Evolutionary conservation across 164 flowering plant species (phyloP).

Genomic region (Chimonanthus salicifolius): DNA sequence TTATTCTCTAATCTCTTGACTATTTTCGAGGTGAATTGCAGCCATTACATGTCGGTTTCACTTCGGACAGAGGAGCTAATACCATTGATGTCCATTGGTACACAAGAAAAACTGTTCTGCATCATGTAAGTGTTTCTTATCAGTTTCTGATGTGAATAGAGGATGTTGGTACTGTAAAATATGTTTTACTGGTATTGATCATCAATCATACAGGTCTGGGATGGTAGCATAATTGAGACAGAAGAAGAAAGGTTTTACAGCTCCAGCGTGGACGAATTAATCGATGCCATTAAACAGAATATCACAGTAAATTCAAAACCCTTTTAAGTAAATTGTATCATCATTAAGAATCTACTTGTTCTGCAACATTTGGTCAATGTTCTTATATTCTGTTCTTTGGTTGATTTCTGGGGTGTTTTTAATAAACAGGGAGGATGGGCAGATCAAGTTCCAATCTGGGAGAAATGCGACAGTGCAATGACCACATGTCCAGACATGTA

Average conservation of each 20-base stretch:
- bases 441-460: conserved; percentile 58
- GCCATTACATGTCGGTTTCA: conserved; percentile 85
- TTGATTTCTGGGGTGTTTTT: neutral
- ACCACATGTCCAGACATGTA: conserved; percentile 77
- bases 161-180: neutral
- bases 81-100: conserved; percentile 84
- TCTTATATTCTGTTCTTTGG: neutral
- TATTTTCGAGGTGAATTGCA: conserved; percentile 25
- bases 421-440: conserved; percentile 63
- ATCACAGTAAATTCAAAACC: conserved; percentile 48
- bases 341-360: neutral
- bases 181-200: conserved; percentile 3
- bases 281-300: conserved; percentile 55
- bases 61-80: conserved; percentile 76
- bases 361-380: neutral
- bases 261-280: conserved; percentile 39
- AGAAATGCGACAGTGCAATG: conserved; percentile 39
- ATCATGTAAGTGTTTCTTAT: conserved; percentile 52
- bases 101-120: conserved; percentile 66
- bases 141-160: neutral
- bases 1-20: neutral
- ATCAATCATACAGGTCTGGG: conserved; percentile 54
- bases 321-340: neutral
- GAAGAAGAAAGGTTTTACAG: conserved; percentile 52
- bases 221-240: conserved; percentile 64